Conservation (phyloP, 2,329 filamentous ascomycete genomes). For the Purpureocillium takamizusanense region DNA sequence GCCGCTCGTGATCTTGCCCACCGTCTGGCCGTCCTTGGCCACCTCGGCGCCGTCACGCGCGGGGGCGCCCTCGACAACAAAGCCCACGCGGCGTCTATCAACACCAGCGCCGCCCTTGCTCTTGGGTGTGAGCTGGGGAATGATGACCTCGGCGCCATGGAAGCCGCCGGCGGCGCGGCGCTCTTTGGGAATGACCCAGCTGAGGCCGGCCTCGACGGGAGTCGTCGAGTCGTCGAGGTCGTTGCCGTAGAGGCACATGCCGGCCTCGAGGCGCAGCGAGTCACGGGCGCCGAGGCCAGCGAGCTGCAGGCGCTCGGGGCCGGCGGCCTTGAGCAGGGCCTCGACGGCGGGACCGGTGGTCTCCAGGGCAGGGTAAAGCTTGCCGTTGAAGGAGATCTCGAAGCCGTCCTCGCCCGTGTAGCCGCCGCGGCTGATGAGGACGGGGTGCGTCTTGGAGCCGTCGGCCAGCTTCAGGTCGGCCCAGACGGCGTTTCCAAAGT, state of each 20-base stretch:
- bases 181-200: constrained; percentile 79
- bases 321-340: constrained; percentile 57
- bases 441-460: constrained; percentile 28
- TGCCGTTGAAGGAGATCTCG: constrained; percentile 69
- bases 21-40: constrained; percentile 52
- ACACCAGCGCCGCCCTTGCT: constrained; percentile 65
- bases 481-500: constrained; percentile 70
- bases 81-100: constrained; percentile 64
- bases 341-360: constrained; percentile 50
- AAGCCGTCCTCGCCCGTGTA: constrained; percentile 99
- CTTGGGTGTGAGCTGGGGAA: constrained; percentile 66
- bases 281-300: constrained; percentile 88
- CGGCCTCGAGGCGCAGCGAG: constrained; percentile 86
- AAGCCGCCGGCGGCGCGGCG: constrained; percentile 64
- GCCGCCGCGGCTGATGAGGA: constrained; percentile 73
- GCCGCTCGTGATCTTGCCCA: constrained; percentile 81
- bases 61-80: constrained; percentile 77
- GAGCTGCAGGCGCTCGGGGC: constrained; percentile 56
- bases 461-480: constrained; percentile 55
- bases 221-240: constrained; percentile 75
- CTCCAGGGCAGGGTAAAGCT: constrained; percentile 29
- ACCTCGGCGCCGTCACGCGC: constrained; percentile 85
- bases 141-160: constrained; percentile 71
- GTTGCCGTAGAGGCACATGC: constrained; percentile 99
- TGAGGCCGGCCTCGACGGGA: constrained; percentile 46